These are phyloP conservation scores for Irpex sp. DNA, from an alignment of 1,284 basidiomycete species.

Conservation along the genomic window DNA sequence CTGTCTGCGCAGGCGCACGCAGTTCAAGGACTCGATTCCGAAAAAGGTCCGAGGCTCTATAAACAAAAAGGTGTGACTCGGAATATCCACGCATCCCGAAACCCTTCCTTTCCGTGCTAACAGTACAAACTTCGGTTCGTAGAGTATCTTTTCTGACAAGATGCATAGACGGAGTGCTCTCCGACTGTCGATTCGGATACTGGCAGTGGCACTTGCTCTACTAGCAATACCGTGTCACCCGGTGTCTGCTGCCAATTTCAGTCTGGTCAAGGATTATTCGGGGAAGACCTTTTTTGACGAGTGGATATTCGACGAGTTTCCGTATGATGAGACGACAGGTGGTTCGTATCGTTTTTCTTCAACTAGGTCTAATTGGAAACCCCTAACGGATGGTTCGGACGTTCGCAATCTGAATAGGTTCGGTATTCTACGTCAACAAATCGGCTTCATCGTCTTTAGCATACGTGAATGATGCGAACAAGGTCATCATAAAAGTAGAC, in stretches of 20 bases:
- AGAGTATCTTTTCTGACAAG: no score
- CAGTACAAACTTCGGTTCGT: no score
- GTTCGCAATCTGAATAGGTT: conserved; percentile 32
- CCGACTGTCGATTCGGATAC: no score
- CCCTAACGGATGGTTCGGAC: no score
- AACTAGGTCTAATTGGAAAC: neutral
- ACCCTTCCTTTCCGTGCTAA: no score
- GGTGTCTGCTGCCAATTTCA: conserved; percentile 15
- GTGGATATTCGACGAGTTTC: conserved; percentile 51
- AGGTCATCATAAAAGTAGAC: conserved; percentile 60
- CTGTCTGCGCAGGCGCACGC: no score
- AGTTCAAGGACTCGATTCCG: no score
- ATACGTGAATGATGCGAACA: conserved; percentile 43
- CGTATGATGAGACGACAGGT: conserved; percentile 47
- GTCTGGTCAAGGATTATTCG: conserved; percentile 35
- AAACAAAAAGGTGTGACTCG: no score
- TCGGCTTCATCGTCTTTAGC: conserved; percentile 50
- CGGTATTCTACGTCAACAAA: conserved; percentile 45
- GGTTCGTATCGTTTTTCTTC: conserved; percentile 13
- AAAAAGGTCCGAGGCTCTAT: no score
- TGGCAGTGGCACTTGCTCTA: no score
- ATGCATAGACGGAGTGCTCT: no score
- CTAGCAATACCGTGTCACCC: neutral
- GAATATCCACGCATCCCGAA: no score
- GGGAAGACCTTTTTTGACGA: conserved; percentile 45